These are phyloP conservation scores for Chenopodium quinoa DNA, from an alignment of 148 eudicot genomes.

Conservation along the genomic window DNA sequence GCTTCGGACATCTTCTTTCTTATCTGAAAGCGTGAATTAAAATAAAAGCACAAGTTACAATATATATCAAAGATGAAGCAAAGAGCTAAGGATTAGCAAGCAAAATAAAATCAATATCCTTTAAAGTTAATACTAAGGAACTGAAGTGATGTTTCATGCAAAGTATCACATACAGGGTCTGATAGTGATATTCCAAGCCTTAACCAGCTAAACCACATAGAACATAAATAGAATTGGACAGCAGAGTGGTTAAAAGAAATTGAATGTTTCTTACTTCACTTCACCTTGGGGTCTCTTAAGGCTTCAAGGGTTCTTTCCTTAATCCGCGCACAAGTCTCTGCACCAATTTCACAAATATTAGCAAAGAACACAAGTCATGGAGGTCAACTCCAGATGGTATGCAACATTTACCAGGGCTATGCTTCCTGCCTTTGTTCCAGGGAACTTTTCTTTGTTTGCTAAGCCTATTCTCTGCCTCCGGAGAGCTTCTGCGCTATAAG, in stretches of 20 bases:
- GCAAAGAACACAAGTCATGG: not conserved
- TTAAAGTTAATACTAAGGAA: conserved; percentile 1
- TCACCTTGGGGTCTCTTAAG: conserved; percentile 96
- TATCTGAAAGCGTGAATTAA: conserved; percentile 44
- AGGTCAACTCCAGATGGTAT: not conserved
- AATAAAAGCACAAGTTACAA: not conserved
- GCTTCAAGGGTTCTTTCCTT: conserved; percentile 77
- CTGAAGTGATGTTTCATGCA: not conserved
- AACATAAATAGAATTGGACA: not conserved
- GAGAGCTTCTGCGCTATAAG: conserved; percentile 28
- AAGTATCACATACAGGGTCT: conserved; percentile 6
- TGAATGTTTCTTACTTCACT: conserved; percentile 66
- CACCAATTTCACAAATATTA: conserved; percentile 15
- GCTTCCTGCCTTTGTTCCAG: conserved; percentile 87
- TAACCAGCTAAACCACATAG: not conserved
- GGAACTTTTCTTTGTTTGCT: conserved; percentile 81
- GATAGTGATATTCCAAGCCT: not conserved
- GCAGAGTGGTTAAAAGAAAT: not conserved
- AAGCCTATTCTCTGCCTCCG: conserved; percentile 57
- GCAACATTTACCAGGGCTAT: conserved; percentile 50
- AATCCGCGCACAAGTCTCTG: conserved; percentile 80
- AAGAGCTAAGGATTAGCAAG: not conserved
- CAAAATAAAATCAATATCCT: not conserved
- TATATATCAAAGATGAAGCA: not conserved
- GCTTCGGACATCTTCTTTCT: conserved; percentile 66